Percentiles rank a stretch among this genome's conserved stretches.
These are phyloP conservation scores for Calonectria naviculata DNA, from an alignment of 2,329 filamentous ascomycete genomes.

Conservation along the genomic window DNA sequence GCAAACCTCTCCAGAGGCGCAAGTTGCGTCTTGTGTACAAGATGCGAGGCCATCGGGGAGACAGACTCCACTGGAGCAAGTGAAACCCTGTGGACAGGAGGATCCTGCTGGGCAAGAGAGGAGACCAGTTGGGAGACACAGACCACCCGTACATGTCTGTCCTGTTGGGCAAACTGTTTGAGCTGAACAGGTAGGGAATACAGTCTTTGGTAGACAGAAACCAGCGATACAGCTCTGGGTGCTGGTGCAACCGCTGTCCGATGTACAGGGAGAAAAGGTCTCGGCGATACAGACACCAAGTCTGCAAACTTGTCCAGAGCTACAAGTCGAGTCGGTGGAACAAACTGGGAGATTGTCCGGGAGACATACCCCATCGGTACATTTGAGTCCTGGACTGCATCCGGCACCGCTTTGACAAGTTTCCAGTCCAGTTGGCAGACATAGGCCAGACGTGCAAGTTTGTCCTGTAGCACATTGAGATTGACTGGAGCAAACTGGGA, in stretches of 20 bases:
- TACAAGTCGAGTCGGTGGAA: not conserved
- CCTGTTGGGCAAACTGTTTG: not conserved
- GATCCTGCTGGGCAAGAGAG: not conserved
- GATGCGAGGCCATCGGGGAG: not conserved
- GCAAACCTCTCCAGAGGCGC: not conserved
- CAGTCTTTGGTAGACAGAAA: not conserved
- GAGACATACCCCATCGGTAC: not conserved
- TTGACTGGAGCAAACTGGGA: not conserved
- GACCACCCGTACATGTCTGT: constrained; percentile 4
- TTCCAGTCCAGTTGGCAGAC: not conserved
- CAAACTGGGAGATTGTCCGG: not conserved
- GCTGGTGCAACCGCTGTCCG: not conserved
- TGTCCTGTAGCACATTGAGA: not conserved
- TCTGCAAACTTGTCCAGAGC: not conserved
- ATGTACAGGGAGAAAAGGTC: not conserved
- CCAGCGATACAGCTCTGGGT: constrained; percentile 1
- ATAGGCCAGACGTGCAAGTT: not conserved
- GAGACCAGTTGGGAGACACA: not conserved
- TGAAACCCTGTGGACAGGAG: not conserved
- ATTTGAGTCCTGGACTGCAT: constrained; percentile 1
- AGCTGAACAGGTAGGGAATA: not conserved
- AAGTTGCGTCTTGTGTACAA: not conserved
- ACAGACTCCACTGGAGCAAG: constrained; percentile 1
- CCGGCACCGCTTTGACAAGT: not conserved
- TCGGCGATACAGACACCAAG: constrained; percentile 2